Evolutionary conservation across 768 basidiomycete genomes (phyloP).

Genomic region (Auriscalpium vulgare): DNA sequence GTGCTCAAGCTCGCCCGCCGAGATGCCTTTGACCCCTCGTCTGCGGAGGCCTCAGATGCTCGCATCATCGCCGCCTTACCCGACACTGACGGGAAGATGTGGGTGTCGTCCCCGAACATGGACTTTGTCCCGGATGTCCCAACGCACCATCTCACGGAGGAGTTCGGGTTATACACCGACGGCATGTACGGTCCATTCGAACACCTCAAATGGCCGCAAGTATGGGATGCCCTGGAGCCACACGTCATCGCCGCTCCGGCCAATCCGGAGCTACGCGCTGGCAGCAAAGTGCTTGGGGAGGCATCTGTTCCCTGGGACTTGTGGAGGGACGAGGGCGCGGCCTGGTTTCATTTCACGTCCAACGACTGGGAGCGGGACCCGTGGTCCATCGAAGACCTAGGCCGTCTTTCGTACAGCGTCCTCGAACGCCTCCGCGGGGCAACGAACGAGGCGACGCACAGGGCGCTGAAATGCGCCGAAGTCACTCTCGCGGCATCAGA

Average conservation of each 20-base stretch:
- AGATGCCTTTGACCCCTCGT: no score
- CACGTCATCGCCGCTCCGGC: neutral
- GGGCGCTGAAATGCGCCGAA: no score
- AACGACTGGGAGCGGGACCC: neutral
- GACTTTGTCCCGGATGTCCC: neutral
- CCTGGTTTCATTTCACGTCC: neutral
- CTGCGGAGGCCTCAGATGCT: no score
- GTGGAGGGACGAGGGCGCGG: neutral
- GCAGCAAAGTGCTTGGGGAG: neutral
- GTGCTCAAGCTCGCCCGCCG: no score
- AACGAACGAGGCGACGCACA: neutral
- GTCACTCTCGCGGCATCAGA: no score
- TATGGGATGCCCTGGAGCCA: neutral
- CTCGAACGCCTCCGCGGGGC: neutral
- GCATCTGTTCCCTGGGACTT: no score
- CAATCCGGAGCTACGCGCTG: neutral
- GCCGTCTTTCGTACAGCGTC: neutral
- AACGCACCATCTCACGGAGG: neutral
- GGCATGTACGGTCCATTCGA: neutral
- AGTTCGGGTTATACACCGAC: neutral
- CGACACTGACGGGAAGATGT: neutral
- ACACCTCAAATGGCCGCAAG: neutral
- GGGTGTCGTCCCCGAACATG: neutral
- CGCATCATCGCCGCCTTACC: no score
- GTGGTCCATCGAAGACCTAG: neutral